These are phyloP conservation scores for Teunomyces barrocoloradensis DNA, from an alignment of 805 yeast genomes.

Conservation along the genomic window DNA sequence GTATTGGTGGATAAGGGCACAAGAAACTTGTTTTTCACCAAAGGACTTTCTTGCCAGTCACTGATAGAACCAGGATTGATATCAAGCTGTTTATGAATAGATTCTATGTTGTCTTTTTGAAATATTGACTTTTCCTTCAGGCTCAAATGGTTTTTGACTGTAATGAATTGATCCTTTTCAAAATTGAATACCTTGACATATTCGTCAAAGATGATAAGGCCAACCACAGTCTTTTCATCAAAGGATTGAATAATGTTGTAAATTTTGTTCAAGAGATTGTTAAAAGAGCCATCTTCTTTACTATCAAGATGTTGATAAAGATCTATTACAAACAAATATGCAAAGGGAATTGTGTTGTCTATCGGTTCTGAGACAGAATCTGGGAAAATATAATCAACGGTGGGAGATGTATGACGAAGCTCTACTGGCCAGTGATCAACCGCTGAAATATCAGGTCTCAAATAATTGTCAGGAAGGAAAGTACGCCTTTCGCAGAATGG, in stretches of 20 bases:
- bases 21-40: constrained; percentile 9
- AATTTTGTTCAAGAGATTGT: constrained; percentile 12
- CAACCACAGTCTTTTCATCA: constrained; percentile 17
- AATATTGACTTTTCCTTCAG: constrained; percentile 6
- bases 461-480: constrained; percentile 18
- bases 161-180: no score
- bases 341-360: constrained; percentile 8
- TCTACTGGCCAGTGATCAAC: constrained; percentile 26
- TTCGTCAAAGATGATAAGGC: constrained; percentile 30
- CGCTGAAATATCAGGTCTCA: constrained; percentile 12
- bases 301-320: constrained; percentile 28
- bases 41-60: constrained; percentile 11
- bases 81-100: constrained; percentile 4
- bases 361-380: constrained; percentile 17
- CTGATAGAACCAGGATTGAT: not conserved
- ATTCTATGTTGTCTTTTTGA: not conserved
- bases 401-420: constrained; percentile 21
- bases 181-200: constrained; percentile 22
- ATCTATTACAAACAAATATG: constrained; percentile 28
- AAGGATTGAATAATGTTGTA: constrained; percentile 12
- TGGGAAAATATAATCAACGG: constrained; percentile 33
- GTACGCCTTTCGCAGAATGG: constrained; percentile 30
- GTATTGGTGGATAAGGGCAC: constrained; percentile 7
- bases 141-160: not conserved
- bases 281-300: constrained; percentile 13